A percentile compares a stretch with the other conserved stretches of the same genome.
Evolutionary conservation across 108 stramenopile species (phyloP).

Genomic region (Epithemia pelagica): DNA sequence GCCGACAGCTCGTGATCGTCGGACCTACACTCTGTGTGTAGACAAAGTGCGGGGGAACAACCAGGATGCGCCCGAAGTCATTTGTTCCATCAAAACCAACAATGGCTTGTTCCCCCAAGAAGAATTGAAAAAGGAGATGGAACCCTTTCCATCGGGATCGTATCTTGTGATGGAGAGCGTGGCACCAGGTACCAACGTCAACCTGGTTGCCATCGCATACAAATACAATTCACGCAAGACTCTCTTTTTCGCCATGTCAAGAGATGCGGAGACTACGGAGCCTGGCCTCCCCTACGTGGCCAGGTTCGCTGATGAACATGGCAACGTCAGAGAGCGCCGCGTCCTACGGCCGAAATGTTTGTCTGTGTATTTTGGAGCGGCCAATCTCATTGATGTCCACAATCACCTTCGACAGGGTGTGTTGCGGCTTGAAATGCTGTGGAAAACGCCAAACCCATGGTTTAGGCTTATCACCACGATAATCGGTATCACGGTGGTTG

Average conservation of each 20-base stretch:
- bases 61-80: not conserved
- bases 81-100: not conserved
- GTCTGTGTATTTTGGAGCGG: slow-evolving; percentile 5
- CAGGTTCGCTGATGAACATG: not conserved
- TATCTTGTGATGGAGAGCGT: slow-evolving; percentile 13
- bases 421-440: slow-evolving; percentile 18
- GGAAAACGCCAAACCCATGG: slow-evolving; percentile 20
- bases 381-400: slow-evolving; percentile 18
- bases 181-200: slow-evolving; percentile 6
- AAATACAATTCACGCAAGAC: slow-evolving; percentile 11
- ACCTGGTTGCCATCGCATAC: slow-evolving; percentile 12
- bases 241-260: not conserved
- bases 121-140: slow-evolving; percentile 1
- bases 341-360: not conserved
- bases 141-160: slow-evolving; percentile 5
- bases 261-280: not conserved
- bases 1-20: not conserved
- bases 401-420: slow-evolving; percentile 17
- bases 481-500: slow-evolving; percentile 21
- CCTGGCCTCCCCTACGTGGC: not conserved
- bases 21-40: not conserved
- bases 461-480: slow-evolving; percentile 19
- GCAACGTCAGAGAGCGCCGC: not conserved
- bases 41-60: not conserved
- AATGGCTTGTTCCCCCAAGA: not conserved